Evolutionary conservation across 2,329 filamentous ascomycete genomes (phyloP).

Genomic region (Xylaria sp.): DNA sequence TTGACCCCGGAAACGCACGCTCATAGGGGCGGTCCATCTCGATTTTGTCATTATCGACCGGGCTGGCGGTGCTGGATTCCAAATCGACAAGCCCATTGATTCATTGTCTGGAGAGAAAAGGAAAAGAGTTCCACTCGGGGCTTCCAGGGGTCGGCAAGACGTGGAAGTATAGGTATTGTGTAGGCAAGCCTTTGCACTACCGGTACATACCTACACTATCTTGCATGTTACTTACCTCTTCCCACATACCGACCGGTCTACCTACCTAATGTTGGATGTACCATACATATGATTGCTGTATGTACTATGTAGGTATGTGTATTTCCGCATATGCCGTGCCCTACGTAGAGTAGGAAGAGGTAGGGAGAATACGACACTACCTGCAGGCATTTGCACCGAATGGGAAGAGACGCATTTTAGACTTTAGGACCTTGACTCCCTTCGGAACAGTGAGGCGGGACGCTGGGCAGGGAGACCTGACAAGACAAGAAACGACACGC

Average conservation of each 20-base stretch:
- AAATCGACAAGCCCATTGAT: constrained; percentile 32
- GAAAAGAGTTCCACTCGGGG: constrained; percentile 27
- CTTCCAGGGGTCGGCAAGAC: constrained; percentile 11
- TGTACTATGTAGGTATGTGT: neutral
- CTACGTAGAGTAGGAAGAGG: neutral
- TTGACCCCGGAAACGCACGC: constrained; percentile 9
- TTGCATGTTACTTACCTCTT: neutral
- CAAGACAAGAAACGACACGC: neutral
- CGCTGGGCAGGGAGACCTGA: neutral
- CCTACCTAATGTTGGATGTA: neutral
- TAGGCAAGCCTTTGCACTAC: neutral
- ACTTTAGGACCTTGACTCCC: neutral
- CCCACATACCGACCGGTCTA: no score
- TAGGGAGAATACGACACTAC: neutral
- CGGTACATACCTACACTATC: neutral
- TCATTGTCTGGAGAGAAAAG: constrained; percentile 6
- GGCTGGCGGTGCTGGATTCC: constrained; percentile 33
- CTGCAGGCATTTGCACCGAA: neutral
- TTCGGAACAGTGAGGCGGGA: neutral
- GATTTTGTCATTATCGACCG: constrained; percentile 33
- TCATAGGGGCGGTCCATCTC: constrained; percentile 11
- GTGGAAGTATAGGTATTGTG: neutral
- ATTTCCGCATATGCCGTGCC: neutral
- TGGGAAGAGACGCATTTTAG: neutral
- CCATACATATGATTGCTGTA: neutral